These are phyloP conservation scores for Solanum clarkiae DNA, from an alignment of 257 asterid genomes.

Conservation along the genomic window DNA sequence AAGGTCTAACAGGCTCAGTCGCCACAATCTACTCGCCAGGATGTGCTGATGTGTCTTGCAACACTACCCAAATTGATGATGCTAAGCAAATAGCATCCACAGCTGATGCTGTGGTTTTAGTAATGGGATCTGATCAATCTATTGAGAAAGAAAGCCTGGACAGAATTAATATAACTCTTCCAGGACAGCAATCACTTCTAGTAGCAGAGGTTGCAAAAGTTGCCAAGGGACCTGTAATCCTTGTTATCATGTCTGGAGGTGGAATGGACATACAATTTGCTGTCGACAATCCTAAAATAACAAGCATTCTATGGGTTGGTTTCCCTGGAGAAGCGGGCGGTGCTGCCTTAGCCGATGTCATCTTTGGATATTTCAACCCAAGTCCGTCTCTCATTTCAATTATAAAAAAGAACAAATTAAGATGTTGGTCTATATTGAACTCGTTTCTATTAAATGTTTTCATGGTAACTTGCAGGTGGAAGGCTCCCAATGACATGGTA, in stretches of 20 bases:
- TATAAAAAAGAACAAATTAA: not conserved
- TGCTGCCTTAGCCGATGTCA: conserved; percentile 64
- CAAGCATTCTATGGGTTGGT: conserved; percentile 90
- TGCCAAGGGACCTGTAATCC: conserved; percentile 68
- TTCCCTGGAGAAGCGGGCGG: conserved; percentile 97
- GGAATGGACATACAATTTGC: conserved; percentile 82
- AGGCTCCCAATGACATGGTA: conserved; percentile 96
- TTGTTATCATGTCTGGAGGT: conserved; percentile 86
- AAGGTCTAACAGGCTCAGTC: conserved; percentile 44
- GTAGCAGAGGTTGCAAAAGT: conserved; percentile 53
- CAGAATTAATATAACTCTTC: conserved; percentile 55
- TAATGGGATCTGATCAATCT: conserved; percentile 73
- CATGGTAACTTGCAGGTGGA: conserved; percentile 39
- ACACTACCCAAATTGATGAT: conserved; percentile 34
- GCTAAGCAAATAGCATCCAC: conserved; percentile 44
- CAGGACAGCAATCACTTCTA: conserved; percentile 68
- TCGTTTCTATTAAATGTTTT: not conserved
- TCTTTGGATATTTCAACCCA: conserved; percentile 64
- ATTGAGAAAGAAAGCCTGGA: conserved; percentile 52
- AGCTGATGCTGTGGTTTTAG: conserved; percentile 70
- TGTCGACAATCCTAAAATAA: conserved; percentile 51
- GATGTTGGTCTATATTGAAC: not conserved
- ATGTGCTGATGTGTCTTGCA: conserved; percentile 44
- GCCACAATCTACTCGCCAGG: conserved; percentile 46
- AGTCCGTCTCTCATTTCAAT: conserved; percentile 22